phyloP scores from a whole-genome alignment of 106 monocot genomes.

The Allium cepa region DNA sequence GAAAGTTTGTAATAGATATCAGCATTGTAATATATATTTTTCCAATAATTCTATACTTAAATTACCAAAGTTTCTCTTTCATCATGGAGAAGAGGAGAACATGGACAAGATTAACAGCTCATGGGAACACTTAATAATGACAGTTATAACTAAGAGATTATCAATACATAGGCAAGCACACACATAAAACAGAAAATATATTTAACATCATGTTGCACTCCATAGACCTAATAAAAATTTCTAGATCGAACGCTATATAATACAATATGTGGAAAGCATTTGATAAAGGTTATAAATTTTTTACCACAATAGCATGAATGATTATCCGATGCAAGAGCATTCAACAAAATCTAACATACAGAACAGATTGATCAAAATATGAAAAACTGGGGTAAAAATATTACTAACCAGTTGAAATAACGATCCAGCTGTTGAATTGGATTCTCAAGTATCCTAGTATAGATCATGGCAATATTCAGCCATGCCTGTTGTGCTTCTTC shows the following conservation, averaged over 20 bases:
- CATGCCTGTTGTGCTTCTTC: constrained; percentile 90
- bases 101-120: neutral
- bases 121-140: too few relatives aligned
- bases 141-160: too few relatives aligned
- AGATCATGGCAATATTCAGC: constrained; percentile 74
- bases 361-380: neutral
- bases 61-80: neutral
- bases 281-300: neutral
- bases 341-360: neutral
- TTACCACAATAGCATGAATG: neutral
- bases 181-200: too few relatives aligned
- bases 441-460: constrained; percentile 87
- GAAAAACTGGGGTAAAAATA: neutral
- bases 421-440: constrained; percentile 95
- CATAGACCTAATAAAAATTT: neutral
- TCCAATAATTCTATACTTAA: neutral
- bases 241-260: neutral
- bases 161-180: too few relatives aligned
- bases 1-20: too few relatives aligned
- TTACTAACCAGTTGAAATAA: constrained; percentile 73
- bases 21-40: neutral
- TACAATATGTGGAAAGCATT: neutral
- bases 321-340: neutral
- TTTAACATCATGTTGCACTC: too few relatives aligned
- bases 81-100: neutral